phyloP scores from a whole-genome alignment of 305 asterid genomes.

The Fraxinus albicans region DNA sequence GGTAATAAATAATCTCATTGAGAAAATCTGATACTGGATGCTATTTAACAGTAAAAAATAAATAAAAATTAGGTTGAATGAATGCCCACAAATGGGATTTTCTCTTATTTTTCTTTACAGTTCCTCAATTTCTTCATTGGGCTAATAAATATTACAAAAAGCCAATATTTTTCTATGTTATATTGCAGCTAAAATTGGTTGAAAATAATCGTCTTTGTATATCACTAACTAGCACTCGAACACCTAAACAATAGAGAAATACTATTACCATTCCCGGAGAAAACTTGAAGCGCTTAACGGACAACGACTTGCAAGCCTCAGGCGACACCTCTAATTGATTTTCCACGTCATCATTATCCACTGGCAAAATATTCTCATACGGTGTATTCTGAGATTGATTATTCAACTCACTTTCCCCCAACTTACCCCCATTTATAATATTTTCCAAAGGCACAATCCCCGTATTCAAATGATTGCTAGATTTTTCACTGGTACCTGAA shows the following conservation, averaged over 20 bases:
- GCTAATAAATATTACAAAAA: neutral
- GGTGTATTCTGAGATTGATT: constrained; percentile 33
- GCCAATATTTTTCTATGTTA: neutral
- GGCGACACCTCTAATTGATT: constrained; percentile 66
- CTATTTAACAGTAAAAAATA: neutral
- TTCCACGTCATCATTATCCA: constrained; percentile 37
- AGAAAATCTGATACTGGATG: neutral
- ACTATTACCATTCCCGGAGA: constrained; percentile 93
- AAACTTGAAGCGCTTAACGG: constrained; percentile 82
- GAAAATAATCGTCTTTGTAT: neutral
- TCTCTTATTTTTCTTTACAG: neutral
- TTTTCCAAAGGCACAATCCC: constrained; percentile 22
- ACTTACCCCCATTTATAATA: constrained; percentile 21
- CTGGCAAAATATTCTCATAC: constrained; percentile 30
- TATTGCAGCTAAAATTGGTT: neutral
- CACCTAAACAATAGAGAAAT: neutral
- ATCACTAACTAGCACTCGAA: neutral
- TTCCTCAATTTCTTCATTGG: neutral
- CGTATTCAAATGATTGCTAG: constrained; percentile 19
- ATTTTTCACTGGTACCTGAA: constrained; percentile 10
- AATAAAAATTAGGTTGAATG: neutral
- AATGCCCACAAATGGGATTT: neutral
- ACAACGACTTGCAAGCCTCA: constrained; percentile 52
- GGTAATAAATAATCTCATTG: neutral
- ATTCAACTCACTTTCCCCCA: constrained; percentile 28